Evolutionary conservation across 768 basidiomycete species (phyloP).

Genomic region (Porpolomopsis calyptriformis): DNA sequence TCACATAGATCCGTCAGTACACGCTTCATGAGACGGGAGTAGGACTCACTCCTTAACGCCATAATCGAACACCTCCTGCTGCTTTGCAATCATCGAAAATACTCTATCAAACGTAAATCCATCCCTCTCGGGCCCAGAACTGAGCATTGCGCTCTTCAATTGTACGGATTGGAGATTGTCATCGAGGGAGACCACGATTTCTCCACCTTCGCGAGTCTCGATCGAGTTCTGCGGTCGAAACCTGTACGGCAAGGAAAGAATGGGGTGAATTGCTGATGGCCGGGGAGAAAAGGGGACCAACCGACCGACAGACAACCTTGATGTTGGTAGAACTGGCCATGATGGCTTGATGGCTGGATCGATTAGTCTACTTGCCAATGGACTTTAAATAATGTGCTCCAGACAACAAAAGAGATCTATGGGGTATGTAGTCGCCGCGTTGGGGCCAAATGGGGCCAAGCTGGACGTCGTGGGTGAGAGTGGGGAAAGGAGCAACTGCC

Average conservation of each 20-base stretch:
- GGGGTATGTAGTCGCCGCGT: not conserved
- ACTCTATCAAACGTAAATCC: constrained; percentile 97
- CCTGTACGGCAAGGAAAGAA: constrained; percentile 29
- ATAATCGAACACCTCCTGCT: constrained; percentile 95
- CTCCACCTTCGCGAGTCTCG: constrained; percentile 78
- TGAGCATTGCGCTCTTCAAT: constrained; percentile 57
- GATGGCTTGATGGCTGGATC: constrained; percentile 21
- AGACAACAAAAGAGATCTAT: not conserved
- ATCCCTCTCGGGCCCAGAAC: constrained; percentile 85
- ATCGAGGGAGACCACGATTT: constrained; percentile 83
- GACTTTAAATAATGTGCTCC: not conserved
- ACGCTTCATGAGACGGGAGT: not conserved
- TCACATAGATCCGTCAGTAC: too few species aligned
- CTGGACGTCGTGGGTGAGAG: not conserved
- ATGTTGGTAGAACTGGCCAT: constrained; percentile 81
- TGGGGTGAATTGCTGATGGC: constrained; percentile 1
- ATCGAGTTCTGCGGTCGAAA: constrained; percentile 94
- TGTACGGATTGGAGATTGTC: constrained; percentile 78
- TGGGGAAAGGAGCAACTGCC: not conserved
- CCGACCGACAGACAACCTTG: constrained; percentile 98
- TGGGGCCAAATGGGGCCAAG: not conserved
- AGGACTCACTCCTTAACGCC: constrained; percentile 86
- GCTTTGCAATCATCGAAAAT: constrained; percentile 85
- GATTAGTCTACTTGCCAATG: not conserved
- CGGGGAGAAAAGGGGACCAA: constrained; percentile 13